Evolutionary conservation across 225 moss, liverwort and hornwort genomes (phyloP), one percentile per base, ranked within the genome.

Genomic region (Asterella californica): DNA sequence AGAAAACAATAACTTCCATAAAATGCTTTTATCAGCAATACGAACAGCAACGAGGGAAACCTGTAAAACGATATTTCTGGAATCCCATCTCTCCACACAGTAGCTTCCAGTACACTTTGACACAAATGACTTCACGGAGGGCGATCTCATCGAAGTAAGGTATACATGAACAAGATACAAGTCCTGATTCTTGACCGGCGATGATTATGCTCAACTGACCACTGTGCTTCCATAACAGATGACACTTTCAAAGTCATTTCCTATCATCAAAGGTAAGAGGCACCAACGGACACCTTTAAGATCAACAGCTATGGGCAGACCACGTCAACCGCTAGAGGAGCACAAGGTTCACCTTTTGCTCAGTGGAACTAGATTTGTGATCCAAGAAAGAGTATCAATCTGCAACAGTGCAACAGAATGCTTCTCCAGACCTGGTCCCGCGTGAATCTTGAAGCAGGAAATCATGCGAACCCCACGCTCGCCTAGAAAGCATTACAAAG

Each of bases 401-500:
- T 22, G 29, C 73, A 30, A 74, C 64, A 33, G 21, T 46, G 46
- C 47, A 27, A 72, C 47, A 27, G 17, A 27, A 73, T 30, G 53
- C 52, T 17, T 74, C 74, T 53, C 74, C 47, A 54, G 53, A 74
- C 25, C 53, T 53, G 33, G 53, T 49, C 37, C 38, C 36, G 4
- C 46, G 38, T 71, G 46, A 69, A 25, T 27, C 72, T 47, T 29
- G 9, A 12, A 48, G 42, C 11, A 47, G 52, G 52, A 19, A 30
- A 50, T 4, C 29, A 76, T 60, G 60, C 75, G 33, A 57, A 42
- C 32, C 60, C 76, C 50, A 54, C 33, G 34, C 76, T 76, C 76
- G 42, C 61, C 25, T 25, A 61, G 22, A 61, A 52, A 37, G 61
- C 60, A 42, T 38, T 74, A 76, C 59, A 76, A 37, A 76, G 34